Percentiles rank a stretch among this genome's conserved stretches.
phyloP scores from a whole-genome alignment of 2,329 filamentous ascomycete species.

The Microsporum audouinii region DNA sequence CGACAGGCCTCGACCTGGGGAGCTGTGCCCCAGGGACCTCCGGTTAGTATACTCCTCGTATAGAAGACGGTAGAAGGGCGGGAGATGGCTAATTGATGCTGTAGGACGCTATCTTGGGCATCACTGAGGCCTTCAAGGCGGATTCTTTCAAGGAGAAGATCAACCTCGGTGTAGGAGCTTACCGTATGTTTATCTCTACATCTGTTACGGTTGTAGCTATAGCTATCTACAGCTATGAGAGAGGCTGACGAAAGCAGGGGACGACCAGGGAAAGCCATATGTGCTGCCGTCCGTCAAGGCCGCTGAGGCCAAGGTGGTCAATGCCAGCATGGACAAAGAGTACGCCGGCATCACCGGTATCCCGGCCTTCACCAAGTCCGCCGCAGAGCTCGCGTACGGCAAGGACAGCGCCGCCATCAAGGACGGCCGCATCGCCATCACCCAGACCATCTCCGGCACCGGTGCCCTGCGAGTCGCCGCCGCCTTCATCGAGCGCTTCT shows the following conservation, averaged over 20 bases:
- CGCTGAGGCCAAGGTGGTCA: constrained; percentile 77
- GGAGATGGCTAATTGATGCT: background rate
- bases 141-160: constrained; percentile 91
- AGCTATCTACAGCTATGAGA: background rate
- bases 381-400: constrained; percentile 84
- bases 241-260: constrained; percentile 34
- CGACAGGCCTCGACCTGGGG: constrained; percentile 74
- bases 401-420: constrained; percentile 62
- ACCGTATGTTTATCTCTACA: constrained; percentile 45
- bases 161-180: constrained; percentile 95
- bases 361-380: constrained; percentile 83
- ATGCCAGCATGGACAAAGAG: constrained; percentile 78
- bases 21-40: constrained; percentile 84
- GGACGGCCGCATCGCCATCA: constrained; percentile 71
- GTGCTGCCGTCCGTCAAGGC: constrained; percentile 85
- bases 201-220: background rate
- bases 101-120: constrained; percentile 39
- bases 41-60: constrained; percentile 49
- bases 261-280: constrained; percentile 95
- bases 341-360: constrained; percentile 97
- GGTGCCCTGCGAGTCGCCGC: constrained; percentile 90
- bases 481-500: constrained; percentile 85
- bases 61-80: background rate
- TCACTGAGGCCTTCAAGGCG: constrained; percentile 98
- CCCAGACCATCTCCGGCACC: constrained; percentile 95